Conservation (phyloP, 78 protist species). For the Dictyostelium firmibasis region DNA sequence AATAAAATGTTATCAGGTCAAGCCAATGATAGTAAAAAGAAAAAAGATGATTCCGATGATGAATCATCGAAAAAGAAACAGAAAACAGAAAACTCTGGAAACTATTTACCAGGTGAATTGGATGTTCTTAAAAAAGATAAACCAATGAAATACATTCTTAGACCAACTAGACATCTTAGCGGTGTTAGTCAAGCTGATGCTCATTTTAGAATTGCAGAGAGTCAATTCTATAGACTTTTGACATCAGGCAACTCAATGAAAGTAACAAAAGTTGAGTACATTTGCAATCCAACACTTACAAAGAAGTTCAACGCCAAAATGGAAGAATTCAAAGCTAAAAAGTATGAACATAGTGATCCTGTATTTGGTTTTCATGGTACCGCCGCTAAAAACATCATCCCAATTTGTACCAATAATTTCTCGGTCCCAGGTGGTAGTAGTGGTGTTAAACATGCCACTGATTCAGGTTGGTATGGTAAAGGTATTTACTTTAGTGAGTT, state of each 20-base stretch:
- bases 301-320: conserved; percentile 31
- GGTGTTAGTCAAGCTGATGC: conserved; percentile 10
- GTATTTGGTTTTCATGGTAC: conserved; percentile 76
- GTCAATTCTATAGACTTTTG: conserved; percentile 40
- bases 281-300: conserved; percentile 44
- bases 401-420: conserved; percentile 52
- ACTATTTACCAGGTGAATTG: conserved; percentile 54
- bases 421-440: conserved; percentile 33
- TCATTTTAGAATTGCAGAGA: conserved; percentile 54
- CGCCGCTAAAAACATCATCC: conserved; percentile 6
- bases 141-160: conserved; percentile 54
- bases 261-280: conserved; percentile 48
- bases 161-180: conserved; percentile 34
- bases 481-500: conserved; percentile 64
- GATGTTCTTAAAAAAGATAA: conserved; percentile 27
- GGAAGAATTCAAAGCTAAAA: conserved; percentile 15
- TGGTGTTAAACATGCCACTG: conserved; percentile 38
- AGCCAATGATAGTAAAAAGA: neutral
- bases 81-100: neutral
- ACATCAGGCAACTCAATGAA: neutral
- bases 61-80: neutral
- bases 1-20: neutral
- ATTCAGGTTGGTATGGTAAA: conserved; percentile 58
- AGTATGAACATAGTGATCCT: conserved; percentile 17
- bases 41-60: neutral